Percentiles rank a stretch among this genome's conserved stretches.
Evolutionary conservation across 2,329 filamentous ascomycete genomes (phyloP).

Genomic region (Cytospora schulzeri): DNA sequence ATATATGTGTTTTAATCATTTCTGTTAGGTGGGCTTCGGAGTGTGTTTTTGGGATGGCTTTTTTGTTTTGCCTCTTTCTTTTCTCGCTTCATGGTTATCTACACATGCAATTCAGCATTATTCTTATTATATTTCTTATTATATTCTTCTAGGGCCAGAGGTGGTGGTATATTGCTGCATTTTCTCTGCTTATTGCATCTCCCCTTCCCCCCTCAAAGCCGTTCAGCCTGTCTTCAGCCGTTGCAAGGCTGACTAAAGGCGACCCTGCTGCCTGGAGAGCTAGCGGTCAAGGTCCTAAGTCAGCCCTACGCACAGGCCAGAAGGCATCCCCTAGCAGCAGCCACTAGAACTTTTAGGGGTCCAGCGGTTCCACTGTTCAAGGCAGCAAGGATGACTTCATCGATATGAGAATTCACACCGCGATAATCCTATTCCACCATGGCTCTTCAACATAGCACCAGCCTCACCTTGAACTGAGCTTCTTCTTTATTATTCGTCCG

Average conservation of each 20-base stretch:
- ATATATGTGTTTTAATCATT: background rate
- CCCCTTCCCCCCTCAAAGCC: too few relatives aligned
- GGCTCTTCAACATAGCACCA: too few relatives aligned
- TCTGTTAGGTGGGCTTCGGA: background rate
- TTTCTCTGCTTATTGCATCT: too few relatives aligned
- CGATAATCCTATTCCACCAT: background rate
- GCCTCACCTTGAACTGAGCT: background rate
- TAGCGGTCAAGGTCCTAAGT: background rate
- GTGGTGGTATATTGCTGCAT: too few relatives aligned
- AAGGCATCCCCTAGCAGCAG: too few relatives aligned
- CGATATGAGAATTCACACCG: background rate
- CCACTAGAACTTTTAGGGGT: constrained; percentile 3
- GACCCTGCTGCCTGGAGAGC: background rate
- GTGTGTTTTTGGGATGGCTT: too few relatives aligned
- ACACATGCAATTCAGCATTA: too few relatives aligned
- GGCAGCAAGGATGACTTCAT: constrained; percentile 8
- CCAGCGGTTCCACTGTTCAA: background rate
- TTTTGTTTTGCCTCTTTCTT: too few relatives aligned
- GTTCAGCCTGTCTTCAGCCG: too few relatives aligned
- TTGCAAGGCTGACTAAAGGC: constrained; percentile 9
- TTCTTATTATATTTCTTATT: too few relatives aligned
- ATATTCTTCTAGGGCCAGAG: too few relatives aligned
- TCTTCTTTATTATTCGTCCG: background rate
- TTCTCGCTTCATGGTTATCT: too few relatives aligned
- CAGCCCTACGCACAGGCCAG: background rate